Percentiles rank a stretch among this genome's conserved stretches.
Conservation (phyloP, 2,329 filamentous ascomycete species). For the Sordariomycetes sp. region DNA sequence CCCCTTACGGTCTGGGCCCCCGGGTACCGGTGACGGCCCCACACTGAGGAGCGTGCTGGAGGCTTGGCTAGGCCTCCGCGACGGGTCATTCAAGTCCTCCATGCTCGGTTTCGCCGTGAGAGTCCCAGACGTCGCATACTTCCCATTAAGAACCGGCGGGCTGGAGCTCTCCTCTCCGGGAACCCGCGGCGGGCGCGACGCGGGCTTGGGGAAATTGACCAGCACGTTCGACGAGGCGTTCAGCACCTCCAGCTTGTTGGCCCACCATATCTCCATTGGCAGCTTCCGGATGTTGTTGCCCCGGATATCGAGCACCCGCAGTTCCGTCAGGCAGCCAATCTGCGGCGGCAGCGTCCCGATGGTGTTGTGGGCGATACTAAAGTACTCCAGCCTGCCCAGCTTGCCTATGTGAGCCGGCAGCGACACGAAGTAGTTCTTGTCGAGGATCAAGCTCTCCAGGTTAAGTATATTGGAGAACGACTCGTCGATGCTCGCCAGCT, state of each 20-base stretch:
- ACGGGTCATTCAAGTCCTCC: constrained; percentile 57
- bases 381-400: constrained; percentile 70
- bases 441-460: constrained; percentile 74
- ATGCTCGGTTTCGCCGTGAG: constrained; percentile 54
- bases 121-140: constrained; percentile 24
- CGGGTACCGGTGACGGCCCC: constrained; percentile 55
- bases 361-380: constrained; percentile 88
- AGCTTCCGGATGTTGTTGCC: constrained; percentile 87
- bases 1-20: constrained; percentile 55
- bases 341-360: constrained; percentile 74
- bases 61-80: constrained; percentile 70
- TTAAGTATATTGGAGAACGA: constrained; percentile 81
- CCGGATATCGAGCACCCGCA: constrained; percentile 75
- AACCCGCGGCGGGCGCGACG: constrained; percentile 52
- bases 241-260: constrained; percentile 75
- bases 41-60: constrained; percentile 66
- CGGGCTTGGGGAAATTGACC: constrained; percentile 78
- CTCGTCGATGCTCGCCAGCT: constrained; percentile 79
- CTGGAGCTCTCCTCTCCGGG: constrained; percentile 32
- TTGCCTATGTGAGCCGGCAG: constrained; percentile 77
- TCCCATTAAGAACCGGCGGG: constrained; percentile 16
- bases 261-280: constrained; percentile 93
- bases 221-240: constrained; percentile 94
- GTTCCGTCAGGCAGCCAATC: constrained; percentile 74
- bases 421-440: constrained; percentile 92